Evolutionary conservation across 2,329 filamentous ascomycete genomes (phyloP), one percentile per base, ranked within the genome.

Genomic region (Colletotrichum tamarilloi): DNA sequence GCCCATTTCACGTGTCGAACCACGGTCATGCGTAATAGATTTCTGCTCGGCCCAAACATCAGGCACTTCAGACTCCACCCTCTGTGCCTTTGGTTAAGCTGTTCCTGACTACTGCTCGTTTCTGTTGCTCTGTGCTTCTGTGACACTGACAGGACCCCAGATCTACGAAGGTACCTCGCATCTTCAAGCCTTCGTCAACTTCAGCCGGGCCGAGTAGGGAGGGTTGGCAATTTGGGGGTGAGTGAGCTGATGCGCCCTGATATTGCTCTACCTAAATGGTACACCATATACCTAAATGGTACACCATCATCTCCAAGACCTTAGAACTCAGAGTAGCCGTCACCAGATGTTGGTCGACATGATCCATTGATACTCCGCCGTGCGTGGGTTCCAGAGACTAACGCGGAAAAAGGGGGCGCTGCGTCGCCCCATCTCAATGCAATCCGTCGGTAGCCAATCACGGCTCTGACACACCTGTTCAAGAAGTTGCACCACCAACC

Each of bases 1-100:
- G 71, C 71, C 49, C 53, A 68, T 64, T 73, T 73, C 67, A 73
- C 71, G 56, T 73, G 71, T 73, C 71, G 71, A 73, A 73, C 71
- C 55, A 73, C 56, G 16, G 67, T 73, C 71, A 73, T 66, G 67
- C 67, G 71, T 60, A 63, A 66, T 71, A 24, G 60, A 71, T 66
- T 63, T n/a, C 28, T 14, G 65, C 65, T 63, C 57, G 38, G 56
- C 57, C 68, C 53, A 72, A 55, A 60, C 65, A 58, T 53, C 65
- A 63, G 38, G 53, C 52, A 68, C 24, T 55, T 19, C 14, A 28
- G 38, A 42, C 26, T 24, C 38, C 38, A 52, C 28, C 49, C 62
- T 22, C 42, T 42, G 32, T 24, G 46, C 22, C 12, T n/a, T 5
- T 6, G 1, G 32, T 12, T 19, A 42, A 16, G 38, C 16, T 42